Evolutionary conservation across 2,329 filamentous ascomycete genomes (phyloP).

Genomic region (Ramularia endophylla): DNA sequence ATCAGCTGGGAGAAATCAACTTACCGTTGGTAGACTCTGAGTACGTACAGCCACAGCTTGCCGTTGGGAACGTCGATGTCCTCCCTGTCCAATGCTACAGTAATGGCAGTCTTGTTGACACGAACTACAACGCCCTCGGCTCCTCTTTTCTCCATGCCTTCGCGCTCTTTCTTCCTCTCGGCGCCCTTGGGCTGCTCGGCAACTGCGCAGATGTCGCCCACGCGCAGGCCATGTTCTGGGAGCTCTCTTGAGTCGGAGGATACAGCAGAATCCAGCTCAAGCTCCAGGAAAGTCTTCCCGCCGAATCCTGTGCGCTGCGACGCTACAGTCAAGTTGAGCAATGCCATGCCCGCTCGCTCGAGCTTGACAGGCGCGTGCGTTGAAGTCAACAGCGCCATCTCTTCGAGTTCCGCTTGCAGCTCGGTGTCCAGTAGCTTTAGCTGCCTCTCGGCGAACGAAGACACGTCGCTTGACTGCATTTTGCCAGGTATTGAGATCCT

Average conservation of each 20-base stretch:
- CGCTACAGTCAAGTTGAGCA: slow-evolving; percentile 67
- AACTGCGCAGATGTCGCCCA: slow-evolving; percentile 72
- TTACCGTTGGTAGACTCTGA: slow-evolving; percentile 13
- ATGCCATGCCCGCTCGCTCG: slow-evolving; percentile 69
- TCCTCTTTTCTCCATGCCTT: slow-evolving; percentile 63
- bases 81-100: slow-evolving; percentile 65
- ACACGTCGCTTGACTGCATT: slow-evolving; percentile 45
- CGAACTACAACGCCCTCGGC: slow-evolving; percentile 65
- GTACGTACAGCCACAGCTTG: slow-evolving; percentile 59
- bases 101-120: slow-evolving; percentile 53
- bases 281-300: slow-evolving; percentile 82
- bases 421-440: slow-evolving; percentile 65
- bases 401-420: slow-evolving; percentile 64
- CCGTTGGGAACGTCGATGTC: slow-evolving; percentile 47
- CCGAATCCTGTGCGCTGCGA: slow-evolving; percentile 83
- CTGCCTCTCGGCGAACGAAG: slow-evolving; percentile 65
- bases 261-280: slow-evolving; percentile 66
- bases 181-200: slow-evolving; percentile 66
- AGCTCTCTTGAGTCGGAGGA: slow-evolving; percentile 43
- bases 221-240: slow-evolving; percentile 68
- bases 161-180: slow-evolving; percentile 66
- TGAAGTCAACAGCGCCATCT: slow-evolving; percentile 62
- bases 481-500: no score
- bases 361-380: slow-evolving; percentile 63
- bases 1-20: slow-evolving; percentile 15